Evolutionary conservation across 768 basidiomycete genomes (phyloP), one percentile per base, ranked within the genome.

Genomic region (Mycena sanguinolenta): DNA sequence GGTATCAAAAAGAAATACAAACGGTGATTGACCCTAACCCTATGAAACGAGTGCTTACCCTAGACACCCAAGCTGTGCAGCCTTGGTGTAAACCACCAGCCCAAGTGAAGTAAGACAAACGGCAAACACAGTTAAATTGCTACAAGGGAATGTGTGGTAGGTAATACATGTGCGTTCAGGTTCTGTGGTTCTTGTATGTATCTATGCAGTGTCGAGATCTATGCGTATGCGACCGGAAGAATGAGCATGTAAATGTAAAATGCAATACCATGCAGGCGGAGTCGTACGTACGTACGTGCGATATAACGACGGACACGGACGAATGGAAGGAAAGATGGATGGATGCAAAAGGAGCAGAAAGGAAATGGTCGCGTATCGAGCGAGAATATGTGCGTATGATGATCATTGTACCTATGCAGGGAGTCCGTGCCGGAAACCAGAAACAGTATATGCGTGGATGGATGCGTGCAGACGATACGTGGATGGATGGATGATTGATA

Each of bases 181-280:
- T 38, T 49, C 46, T 62, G 59, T 59, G n/a, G 38, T 44, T 44
- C 58, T 14, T 16, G 13, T n/a, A 32, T 60, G 27, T 30, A 60
- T 62, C 28, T 21, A 49, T 62, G 60, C 60, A 36, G 19, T 49
- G 42, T n/a, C 13, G 27, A 60, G 25, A 60, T 59, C 13, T 34
- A 39, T 38, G 14, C 16, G 28, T 60, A 60, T 60, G 59, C 44
- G 59, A 60, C 49, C 44, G 44, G n/a, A n/a, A n/a, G n/a, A 38
- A 60, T 49, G 59, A 49, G 59, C 59, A 60, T 60, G 59, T 60
- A 60, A 46, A 38, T 46, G n/a, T 46, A 60, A 60, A 32, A 44
- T 13, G 39, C 44, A 60, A 32, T 49, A 60, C 34, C 59, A 44
- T 25, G 38, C 42, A 38, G 32, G 32, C 10, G 32, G 42, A 60